A percentile compares a stretch with the other conserved stretches of the same genome.
phyloP scores from a whole-genome alignment of 768 basidiomycete genomes.

The Pleurotus platypus region DNA sequence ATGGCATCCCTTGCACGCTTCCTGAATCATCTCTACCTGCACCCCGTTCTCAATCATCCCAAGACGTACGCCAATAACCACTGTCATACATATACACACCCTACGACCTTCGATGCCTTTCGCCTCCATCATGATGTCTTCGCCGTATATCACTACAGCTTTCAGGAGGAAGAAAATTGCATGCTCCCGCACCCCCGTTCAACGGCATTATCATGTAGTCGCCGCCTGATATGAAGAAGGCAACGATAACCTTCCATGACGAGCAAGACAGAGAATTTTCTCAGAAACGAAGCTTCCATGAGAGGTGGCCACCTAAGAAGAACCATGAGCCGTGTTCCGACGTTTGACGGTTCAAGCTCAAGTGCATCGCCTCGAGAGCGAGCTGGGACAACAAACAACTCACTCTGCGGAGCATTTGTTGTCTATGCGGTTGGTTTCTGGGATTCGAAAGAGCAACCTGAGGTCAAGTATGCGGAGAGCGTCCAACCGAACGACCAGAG shows the following conservation, averaged over 20 bases:
- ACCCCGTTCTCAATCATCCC: background rate
- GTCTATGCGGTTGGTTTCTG: background rate
- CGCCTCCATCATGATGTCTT: constrained; percentile 20
- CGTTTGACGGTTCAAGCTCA: background rate
- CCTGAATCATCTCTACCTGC: background rate
- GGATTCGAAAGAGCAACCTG: no score
- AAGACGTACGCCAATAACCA: constrained; percentile 3
- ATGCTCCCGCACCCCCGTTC: constrained; percentile 11
- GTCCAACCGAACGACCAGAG: no score
- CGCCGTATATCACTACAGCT: constrained; percentile 24
- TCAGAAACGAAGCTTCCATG: background rate
- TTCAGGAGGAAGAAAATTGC: constrained; percentile 25
- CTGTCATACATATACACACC: constrained; percentile 12
- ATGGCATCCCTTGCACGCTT: background rate
- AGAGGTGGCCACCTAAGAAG: constrained; percentile 1
- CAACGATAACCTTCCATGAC: constrained; percentile 17
- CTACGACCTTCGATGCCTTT: background rate
- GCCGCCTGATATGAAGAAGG: constrained; percentile 27
- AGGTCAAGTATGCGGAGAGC: no score
- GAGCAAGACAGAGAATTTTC: background rate
- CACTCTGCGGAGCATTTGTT: constrained; percentile 26
- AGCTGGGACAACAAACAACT: background rate
- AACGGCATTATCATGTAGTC: constrained; percentile 15
- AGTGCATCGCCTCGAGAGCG: no score
- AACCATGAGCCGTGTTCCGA: constrained; percentile 8